Conservation (phyloP, 2,329 filamentous ascomycete species). For the Cordyceps cateniannulata region DNA sequence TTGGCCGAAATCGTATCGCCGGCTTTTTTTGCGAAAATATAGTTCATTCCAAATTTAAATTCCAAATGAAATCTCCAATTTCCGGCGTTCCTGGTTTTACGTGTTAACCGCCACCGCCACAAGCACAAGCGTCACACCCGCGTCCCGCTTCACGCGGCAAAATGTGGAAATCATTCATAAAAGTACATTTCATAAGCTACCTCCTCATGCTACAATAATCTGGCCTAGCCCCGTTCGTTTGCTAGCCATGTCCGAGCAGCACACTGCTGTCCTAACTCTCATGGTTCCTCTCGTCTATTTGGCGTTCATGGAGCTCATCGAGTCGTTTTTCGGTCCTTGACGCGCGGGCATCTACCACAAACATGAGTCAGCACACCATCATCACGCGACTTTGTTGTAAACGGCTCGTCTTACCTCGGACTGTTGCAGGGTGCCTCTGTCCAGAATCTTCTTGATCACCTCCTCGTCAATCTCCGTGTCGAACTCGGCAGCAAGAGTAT, state of each 20-base stretch:
- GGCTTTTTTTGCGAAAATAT: not conserved
- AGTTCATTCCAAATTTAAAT: not conserved
- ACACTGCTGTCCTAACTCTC: too few species aligned
- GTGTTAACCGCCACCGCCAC: not conserved
- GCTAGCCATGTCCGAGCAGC: too few species aligned
- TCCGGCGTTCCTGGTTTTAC: not conserved
- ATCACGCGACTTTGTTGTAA: too few species aligned
- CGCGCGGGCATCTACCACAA: constrained; percentile 42
- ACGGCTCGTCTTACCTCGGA: constrained; percentile 37
- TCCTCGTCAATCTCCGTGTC: constrained; percentile 74
- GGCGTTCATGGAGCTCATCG: constrained; percentile 35
- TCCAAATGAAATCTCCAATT: not conserved
- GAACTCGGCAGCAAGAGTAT: constrained; percentile 76
- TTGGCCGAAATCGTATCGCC: not conserved
- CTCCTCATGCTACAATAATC: not conserved
- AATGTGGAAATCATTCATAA: not conserved
- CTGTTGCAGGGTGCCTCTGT: constrained; percentile 65
- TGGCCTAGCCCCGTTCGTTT: too few species aligned
- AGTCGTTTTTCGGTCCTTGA: constrained; percentile 47
- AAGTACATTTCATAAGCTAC: constrained; percentile 2
- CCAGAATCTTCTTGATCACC: constrained; percentile 72
- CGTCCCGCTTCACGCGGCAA: not conserved
- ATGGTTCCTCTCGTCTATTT: constrained; percentile 28
- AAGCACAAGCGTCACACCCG: not conserved
- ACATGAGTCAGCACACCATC: not conserved